Base-by-base conservation (phyloP, 2,329 filamentous ascomycete genomes). In the Fusarium luffae region DNA sequence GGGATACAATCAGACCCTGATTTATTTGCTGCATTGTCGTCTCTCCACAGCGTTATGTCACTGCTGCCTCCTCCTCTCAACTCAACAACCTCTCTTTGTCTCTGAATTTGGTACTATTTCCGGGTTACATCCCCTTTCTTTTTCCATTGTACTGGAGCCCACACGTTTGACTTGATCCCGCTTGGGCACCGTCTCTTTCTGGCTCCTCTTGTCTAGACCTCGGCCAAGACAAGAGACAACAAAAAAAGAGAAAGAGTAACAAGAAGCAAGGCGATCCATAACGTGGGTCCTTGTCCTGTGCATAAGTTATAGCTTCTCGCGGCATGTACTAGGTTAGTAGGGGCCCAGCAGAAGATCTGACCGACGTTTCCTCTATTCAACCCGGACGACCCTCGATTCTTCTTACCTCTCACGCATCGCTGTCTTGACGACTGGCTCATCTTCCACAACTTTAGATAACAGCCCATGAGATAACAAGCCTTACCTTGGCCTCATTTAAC, bases 221-320 rank as follows among this genome's bases (percentile, higher is more conserved):
- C 51, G 52, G 55, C 60, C 62, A 71, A 63, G 52, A 59, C 55
- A 21, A 59, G 52, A 54, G 55, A 64, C 44, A 44, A 44, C 25
- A 50, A 47, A 59, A 59, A 37, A 42, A 63, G 13, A 64, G 43
- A 25, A 48, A 54, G 23, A 65, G 32, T 14, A 58, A 55, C 19
- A 59, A 65, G 51, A 73, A 71, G 59, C 62, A 58, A 75, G 72
- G 74, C 72, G 73, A 69, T 75, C 75, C 74, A 74, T 71, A 69
- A 73, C 74, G 74, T 71, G 74, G 74, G 74, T 76, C 69, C 74
- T 56, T 61, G 67, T 72, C 68, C 69, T 77, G 69, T 68, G 52
- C 72, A 73, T 70, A 54, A 60, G 47, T 60, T 54, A 69, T 68
- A 71, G 65, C 72, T 74, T 51, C 59, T 70, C 65, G 43, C 66